Percentiles rank a stretch among this genome's conserved stretches.
Conservation (phyloP, 768 basidiomycete genomes). For the Hydnomerulius pinastri region DNA sequence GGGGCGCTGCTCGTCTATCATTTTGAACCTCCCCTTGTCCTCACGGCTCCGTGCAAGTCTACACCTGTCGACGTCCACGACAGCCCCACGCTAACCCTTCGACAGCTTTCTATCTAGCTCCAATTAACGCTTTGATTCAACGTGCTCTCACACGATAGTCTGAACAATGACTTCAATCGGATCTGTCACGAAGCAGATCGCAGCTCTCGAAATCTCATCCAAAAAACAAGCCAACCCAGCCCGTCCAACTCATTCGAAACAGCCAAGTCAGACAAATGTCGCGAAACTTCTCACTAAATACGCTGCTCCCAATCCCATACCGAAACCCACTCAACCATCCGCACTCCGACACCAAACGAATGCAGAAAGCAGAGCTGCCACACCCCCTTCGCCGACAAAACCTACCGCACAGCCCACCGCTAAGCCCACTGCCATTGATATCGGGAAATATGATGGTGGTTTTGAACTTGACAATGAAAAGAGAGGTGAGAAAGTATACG, state of each 20-base stretch:
- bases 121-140: not conserved
- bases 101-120: too few relatives aligned
- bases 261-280: constrained; percentile 59
- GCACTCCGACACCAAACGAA: constrained; percentile 44
- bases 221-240: constrained; percentile 44
- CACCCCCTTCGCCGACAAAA: constrained; percentile 27
- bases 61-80: too few relatives aligned
- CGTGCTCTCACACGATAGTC: not conserved
- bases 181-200: constrained; percentile 64
- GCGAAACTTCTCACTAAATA: constrained; percentile 76
- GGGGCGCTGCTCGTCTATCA: not conserved
- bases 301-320: constrained; percentile 57
- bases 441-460: constrained; percentile 95
- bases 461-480: constrained; percentile 89
- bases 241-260: constrained; percentile 47
- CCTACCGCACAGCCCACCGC: constrained; percentile 19
- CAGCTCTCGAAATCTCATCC: constrained; percentile 63
- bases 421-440: constrained; percentile 51
- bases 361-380: constrained; percentile 24
- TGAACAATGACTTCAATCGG: constrained; percentile 48
- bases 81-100: too few relatives aligned
- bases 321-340: constrained; percentile 37
- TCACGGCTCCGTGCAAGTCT: not conserved
- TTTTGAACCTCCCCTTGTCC: not conserved
- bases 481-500: constrained; percentile 70